Conservation (phyloP, 345 rosid genomes). For the Euphorbia pulcherrima region DNA sequence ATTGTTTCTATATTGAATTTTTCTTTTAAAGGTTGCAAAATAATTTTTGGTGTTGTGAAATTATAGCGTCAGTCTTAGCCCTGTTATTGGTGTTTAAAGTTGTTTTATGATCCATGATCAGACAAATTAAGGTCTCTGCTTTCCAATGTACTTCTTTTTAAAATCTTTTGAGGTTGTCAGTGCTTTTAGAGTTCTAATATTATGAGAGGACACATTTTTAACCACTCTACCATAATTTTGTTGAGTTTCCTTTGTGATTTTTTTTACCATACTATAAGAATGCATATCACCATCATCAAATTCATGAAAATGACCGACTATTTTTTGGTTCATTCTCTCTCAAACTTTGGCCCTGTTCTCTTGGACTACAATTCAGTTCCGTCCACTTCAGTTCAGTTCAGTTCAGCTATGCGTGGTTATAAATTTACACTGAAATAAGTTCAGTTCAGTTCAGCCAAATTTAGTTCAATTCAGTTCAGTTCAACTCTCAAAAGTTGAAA, state of each 20-base stretch:
- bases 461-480: no score
- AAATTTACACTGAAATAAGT: no score
- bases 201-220: not conserved
- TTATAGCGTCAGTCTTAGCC: not conserved
- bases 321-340: constrained; percentile 9
- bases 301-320: constrained; percentile 13
- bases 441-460: no score
- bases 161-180: not conserved
- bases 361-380: no score
- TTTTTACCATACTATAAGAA: constrained; percentile 1
- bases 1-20: constrained; percentile 46
- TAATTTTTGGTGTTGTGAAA: constrained; percentile 73
- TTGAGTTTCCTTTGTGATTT: not conserved
- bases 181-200: not conserved
- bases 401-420: no score
- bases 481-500: no score
- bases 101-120: not conserved
- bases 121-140: not conserved
- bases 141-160: not conserved
- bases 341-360: no score
- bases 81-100: not conserved
- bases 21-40: constrained; percentile 91
- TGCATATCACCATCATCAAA: constrained; percentile 1
- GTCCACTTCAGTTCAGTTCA: no score
- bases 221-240: not conserved